Conservation (phyloP, 2,329 filamentous ascomycete species). For the Fusarium annulatum region DNA sequence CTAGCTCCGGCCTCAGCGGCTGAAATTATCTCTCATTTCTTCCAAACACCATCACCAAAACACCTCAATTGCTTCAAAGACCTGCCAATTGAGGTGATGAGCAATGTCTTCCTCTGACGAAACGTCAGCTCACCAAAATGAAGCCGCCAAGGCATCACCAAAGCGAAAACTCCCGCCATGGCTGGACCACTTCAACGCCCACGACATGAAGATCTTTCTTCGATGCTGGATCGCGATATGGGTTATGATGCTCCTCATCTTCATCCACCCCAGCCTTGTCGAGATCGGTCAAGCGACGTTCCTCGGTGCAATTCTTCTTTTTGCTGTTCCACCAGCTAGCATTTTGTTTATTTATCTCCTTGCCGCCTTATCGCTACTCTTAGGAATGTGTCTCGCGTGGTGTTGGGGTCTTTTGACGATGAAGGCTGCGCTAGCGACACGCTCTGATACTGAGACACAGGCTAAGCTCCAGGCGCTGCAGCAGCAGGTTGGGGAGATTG, state of each 20-base stretch:
- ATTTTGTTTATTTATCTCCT: conserved; percentile 60
- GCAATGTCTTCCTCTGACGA: conserved; percentile 11
- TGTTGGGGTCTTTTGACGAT: conserved; percentile 61
- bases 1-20: neutral
- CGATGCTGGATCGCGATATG: conserved; percentile 60
- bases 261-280: conserved; percentile 56
- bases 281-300: conserved; percentile 58
- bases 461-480: conserved; percentile 49
- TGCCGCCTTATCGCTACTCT: conserved; percentile 53
- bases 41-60: neutral
- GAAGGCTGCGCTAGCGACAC: conserved; percentile 58
- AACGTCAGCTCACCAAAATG: neutral
- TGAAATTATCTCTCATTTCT: neutral
- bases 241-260: conserved; percentile 58
- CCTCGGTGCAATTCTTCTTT: conserved; percentile 55
- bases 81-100: neutral
- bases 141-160: neutral
- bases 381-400: conserved; percentile 61
- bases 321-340: conserved; percentile 58
- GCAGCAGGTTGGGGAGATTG: conserved; percentile 50
- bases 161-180: conserved; percentile 44
- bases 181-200: conserved; percentile 59
- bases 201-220: conserved; percentile 59
- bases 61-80: neutral
- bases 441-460: conserved; percentile 53